Evolutionary conservation across 1,284 basidiomycete genomes (phyloP).

Genomic region (Cryptococcus floricola): DNA sequence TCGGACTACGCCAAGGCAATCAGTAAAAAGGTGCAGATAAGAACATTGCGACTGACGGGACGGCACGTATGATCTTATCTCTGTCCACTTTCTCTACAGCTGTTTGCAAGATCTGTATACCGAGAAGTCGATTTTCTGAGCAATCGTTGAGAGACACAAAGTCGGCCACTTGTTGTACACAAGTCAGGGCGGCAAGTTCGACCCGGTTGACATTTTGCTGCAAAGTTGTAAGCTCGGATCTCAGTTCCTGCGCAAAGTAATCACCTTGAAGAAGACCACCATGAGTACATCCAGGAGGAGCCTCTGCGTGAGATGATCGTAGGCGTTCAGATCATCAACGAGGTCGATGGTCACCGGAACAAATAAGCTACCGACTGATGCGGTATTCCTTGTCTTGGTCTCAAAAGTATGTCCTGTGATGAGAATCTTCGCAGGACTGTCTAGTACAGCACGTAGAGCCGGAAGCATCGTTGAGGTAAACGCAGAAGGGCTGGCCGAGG

Average conservation of each 20-base stretch:
- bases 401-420: slow-evolving; percentile 13
- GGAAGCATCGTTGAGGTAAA: slow-evolving; percentile 32
- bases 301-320: slow-evolving; percentile 28
- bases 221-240: slow-evolving; percentile 1
- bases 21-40: background rate
- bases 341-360: slow-evolving; percentile 35
- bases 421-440: slow-evolving; percentile 24
- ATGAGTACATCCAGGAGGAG: slow-evolving; percentile 35
- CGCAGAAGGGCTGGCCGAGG: slow-evolving; percentile 22
- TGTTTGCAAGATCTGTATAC: slow-evolving; percentile 30
- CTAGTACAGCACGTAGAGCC: slow-evolving; percentile 28
- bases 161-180: slow-evolving; percentile 28
- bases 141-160: slow-evolving; percentile 20
- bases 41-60: slow-evolving; percentile 18
- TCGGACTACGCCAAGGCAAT: slow-evolving; percentile 3
- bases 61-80: slow-evolving; percentile 24
- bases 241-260: background rate
- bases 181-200: slow-evolving; percentile 27
- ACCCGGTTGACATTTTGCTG: slow-evolving; percentile 33
- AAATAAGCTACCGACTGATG: slow-evolving; percentile 34
- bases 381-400: slow-evolving; percentile 21
- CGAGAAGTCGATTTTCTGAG: slow-evolving; percentile 33
- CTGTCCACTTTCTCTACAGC: slow-evolving; percentile 25
- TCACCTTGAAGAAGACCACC: slow-evolving; percentile 40
- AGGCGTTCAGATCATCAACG: slow-evolving; percentile 20